phyloP scores from a whole-genome alignment of 2,329 filamentous ascomycete species.

The Verticillium nonalfalfae region DNA sequence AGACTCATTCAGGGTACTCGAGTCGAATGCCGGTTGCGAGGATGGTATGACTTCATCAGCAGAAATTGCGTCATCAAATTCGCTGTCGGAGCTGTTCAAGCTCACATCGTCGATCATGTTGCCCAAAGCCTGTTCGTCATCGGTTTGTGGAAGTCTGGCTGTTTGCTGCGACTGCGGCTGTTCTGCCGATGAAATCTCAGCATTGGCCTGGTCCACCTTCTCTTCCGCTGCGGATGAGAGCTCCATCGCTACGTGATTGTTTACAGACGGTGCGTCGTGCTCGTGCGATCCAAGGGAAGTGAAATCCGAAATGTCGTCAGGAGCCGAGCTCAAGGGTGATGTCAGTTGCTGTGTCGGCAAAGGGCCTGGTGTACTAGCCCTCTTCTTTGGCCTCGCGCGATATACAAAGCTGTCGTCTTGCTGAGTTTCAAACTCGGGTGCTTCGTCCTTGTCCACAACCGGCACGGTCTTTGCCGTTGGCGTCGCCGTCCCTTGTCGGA shows the following conservation, averaged over 20 bases:
- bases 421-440: conserved; percentile 16
- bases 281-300: neutral
- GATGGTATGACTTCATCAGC: neutral
- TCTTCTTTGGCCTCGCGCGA: conserved; percentile 12
- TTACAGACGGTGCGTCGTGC: neutral
- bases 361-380: neutral
- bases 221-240: neutral
- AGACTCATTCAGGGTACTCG: neutral
- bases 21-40: neutral
- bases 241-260: neutral
- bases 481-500: neutral
- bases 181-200: neutral
- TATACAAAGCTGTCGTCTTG: conserved; percentile 26
- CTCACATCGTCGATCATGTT: neutral
- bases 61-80: neutral
- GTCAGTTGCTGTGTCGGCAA: neutral
- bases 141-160: neutral
- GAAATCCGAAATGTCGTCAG: neutral
- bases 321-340: neutral
- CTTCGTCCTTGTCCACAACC: neutral
- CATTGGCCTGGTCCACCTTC: neutral
- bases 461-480: neutral
- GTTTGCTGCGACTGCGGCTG: neutral
- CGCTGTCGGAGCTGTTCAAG: neutral
- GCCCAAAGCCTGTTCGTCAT: neutral